phyloP scores from a whole-genome alignment of 331 rosid species.

The Phaseolus coccineus region DNA sequence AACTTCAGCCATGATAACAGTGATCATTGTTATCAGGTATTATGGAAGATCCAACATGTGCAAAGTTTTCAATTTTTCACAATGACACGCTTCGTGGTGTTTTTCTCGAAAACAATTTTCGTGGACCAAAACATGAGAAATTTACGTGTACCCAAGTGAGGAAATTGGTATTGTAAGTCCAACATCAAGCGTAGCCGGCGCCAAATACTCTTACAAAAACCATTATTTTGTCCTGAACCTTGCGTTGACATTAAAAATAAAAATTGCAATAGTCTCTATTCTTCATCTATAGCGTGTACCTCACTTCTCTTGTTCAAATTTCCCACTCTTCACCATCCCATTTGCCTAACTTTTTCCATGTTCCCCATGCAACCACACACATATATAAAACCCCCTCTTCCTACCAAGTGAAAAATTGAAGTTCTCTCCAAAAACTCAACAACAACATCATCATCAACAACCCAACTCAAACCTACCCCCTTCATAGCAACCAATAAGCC shows the following conservation, averaged over 20 bases:
- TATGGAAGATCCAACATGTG: slow-evolving; percentile 27
- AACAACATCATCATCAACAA: too few relatives aligned
- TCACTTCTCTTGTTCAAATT: slow-evolving; percentile 47
- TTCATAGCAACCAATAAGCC: background rate
- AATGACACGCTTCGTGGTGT: slow-evolving; percentile 25
- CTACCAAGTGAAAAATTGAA: background rate
- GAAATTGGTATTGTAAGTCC: slow-evolving; percentile 37
- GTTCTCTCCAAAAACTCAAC: slow-evolving; percentile 8
- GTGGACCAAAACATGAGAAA: slow-evolving; percentile 29
- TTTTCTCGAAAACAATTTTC: slow-evolving; percentile 38
- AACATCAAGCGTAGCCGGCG: slow-evolving; percentile 51
- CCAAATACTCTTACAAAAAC: slow-evolving; percentile 39
- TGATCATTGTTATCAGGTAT: background rate
- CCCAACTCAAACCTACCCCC: slow-evolving; percentile 17
- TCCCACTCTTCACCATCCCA: slow-evolving; percentile 48
- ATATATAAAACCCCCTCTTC: slow-evolving; percentile 34
- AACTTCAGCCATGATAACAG: slow-evolving; percentile 10
- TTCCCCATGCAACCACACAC: slow-evolving; percentile 59
- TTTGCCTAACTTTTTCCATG: slow-evolving; percentile 51
- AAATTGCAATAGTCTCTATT: background rate
- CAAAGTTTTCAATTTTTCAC: slow-evolving; percentile 43
- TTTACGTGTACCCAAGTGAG: slow-evolving; percentile 20
- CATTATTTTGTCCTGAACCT: slow-evolving; percentile 39
- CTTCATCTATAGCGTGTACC: slow-evolving; percentile 47
- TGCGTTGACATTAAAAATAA: slow-evolving; percentile 59